Evolutionary conservation across 192 early-diverging fungal species (phyloP).

Genomic region (Haplosporangium gracile): DNA sequence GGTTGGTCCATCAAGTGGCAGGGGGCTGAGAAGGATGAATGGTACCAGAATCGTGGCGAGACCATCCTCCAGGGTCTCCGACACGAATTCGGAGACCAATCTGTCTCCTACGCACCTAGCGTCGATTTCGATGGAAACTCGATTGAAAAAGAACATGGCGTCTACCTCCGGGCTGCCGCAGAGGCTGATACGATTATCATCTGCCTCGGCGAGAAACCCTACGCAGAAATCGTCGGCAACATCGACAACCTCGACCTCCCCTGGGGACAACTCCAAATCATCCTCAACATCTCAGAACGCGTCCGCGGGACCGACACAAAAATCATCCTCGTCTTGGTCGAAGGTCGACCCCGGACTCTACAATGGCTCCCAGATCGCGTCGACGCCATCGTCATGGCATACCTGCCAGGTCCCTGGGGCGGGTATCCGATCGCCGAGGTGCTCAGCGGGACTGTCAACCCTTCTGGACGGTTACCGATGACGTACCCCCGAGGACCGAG

Average conservation of each 20-base stretch:
- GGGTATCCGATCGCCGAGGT: constrained; percentile 70
- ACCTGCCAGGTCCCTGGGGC: constrained; percentile 71
- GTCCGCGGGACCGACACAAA: constrained; percentile 32
- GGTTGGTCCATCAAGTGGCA: constrained; percentile 78
- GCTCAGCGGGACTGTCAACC: constrained; percentile 68
- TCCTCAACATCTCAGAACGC: constrained; percentile 48
- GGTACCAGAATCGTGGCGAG: constrained; percentile 56
- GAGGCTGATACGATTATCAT: constrained; percentile 67
- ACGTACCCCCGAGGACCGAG: constrained; percentile 67
- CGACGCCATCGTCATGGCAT: constrained; percentile 62
- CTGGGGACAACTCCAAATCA: constrained; percentile 60
- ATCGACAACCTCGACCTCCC: constrained; percentile 63
- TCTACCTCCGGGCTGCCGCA: constrained; percentile 35
- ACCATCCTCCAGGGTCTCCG: constrained; percentile 52
- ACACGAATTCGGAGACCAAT: constrained; percentile 29
- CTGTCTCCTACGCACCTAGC: constrained; percentile 50
- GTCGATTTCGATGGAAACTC: constrained; percentile 64
- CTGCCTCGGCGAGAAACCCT: constrained; percentile 69
- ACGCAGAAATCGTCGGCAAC: constrained; percentile 71
- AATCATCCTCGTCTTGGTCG: constrained; percentile 64
- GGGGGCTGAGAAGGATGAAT: constrained; percentile 61
- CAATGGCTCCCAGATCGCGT: constrained; percentile 55
- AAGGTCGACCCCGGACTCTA: constrained; percentile 69
- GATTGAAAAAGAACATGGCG: constrained; percentile 11
- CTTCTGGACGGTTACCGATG: constrained; percentile 69